Base-by-base conservation (phyloP, 2,329 filamentous ascomycete genomes). In the Sporothrix euskadiensis region DNA sequence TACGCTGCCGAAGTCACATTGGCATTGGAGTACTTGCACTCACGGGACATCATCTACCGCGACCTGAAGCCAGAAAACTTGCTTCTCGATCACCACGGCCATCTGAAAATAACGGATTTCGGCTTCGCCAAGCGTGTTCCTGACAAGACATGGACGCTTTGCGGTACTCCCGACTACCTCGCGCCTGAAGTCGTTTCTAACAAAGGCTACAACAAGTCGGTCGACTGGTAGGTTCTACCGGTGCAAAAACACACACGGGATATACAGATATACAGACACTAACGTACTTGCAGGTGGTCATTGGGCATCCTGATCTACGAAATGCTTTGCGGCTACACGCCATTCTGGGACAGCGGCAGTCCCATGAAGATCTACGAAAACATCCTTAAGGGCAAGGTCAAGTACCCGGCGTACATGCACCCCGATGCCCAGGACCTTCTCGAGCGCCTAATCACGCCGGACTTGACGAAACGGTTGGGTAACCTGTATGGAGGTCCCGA, bases 351-450 rank as follows among this genome's bases (percentile, higher is more conserved):
- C 82, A 93, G 93, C 78, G 96, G 95, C 72, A 97, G 94, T 61
- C 95, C 96, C 2, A 97, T 99, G 89, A 98, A 97, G 84, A 99
- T 99, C 80, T 99, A 99, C 84, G 96, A 99, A 85, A 99, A 99
- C 82, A 99, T 99, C 79, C 88, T 99, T 76, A 94, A 94, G 80
- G 96, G 95, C 74, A 91, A 92, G 78, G 93, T 99, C 82, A 98
- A 98, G 84, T 99, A 98, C 81, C 96, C 96, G 71, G 91, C 93
- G 6, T 99, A 98, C 81, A 93, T 99, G 79, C 94, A 98, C 80
- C 90, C 92, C 0, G 96, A 98, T 80, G 96, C 96, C 0, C 94
- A 97, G 80, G 93, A 98, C 81, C 87, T 99, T 73, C 89, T 99
- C 49, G 92, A 96, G 80, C 92, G 94, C 78, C 87, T 99, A 78